A percentile compares a stretch with the other conserved stretches of the same genome.
phyloP scores from a whole-genome alignment of 129 eudicot species.

The Saussurea involucrata region DNA sequence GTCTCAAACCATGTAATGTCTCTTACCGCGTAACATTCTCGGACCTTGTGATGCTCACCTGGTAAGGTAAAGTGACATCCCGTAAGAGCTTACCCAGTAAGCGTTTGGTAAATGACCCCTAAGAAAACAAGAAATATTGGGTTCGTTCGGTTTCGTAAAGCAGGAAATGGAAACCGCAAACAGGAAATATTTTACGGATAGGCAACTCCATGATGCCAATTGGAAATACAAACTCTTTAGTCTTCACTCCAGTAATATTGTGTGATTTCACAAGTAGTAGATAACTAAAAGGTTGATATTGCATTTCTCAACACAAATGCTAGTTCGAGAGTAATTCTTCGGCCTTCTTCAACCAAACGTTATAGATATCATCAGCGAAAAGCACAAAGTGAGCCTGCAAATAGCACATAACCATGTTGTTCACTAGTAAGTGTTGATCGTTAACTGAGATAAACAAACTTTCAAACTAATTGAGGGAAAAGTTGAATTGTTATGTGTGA shows the following conservation, averaged over 20 bases:
- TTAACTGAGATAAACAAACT: not conserved
- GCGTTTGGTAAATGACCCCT: too few relatives aligned
- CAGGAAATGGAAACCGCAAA: not conserved
- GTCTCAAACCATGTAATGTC: too few relatives aligned
- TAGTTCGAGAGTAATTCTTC: conserved; percentile 39
- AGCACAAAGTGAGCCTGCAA: conserved; percentile 87
- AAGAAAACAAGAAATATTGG: not conserved
- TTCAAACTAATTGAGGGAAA: not conserved
- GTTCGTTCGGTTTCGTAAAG: not conserved
- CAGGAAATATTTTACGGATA: not conserved
- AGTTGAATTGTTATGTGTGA: too few relatives aligned
- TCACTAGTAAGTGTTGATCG: not conserved
- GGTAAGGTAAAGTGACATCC: too few relatives aligned
- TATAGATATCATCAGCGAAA: conserved; percentile 61
- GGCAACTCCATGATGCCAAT: not conserved
- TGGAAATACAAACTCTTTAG: not conserved
- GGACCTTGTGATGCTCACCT: too few relatives aligned
- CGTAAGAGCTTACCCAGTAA: too few relatives aligned
- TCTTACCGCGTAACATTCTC: too few relatives aligned
- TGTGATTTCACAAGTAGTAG: not conserved
- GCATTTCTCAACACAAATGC: not conserved
- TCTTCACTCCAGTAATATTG: not conserved
- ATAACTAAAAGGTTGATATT: not conserved
- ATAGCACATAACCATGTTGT: not conserved
- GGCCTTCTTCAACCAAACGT: conserved; percentile 68